These are phyloP conservation scores for Selaginella moellendorffii DNA, from an alignment of 75 land plant genomes.

Conservation along the genomic window DNA sequence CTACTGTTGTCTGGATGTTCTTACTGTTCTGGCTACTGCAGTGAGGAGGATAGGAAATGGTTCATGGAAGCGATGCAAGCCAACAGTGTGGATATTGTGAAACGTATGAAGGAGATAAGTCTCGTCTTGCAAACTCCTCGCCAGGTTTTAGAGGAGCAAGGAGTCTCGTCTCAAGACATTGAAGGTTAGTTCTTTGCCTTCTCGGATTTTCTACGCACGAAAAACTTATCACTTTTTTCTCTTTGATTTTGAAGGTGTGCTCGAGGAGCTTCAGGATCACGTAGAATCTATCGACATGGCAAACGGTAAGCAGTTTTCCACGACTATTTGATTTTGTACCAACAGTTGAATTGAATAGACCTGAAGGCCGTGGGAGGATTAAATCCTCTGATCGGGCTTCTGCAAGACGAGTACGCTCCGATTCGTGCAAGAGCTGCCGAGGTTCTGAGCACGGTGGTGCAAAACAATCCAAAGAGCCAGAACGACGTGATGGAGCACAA, in stretches of 20 bases:
- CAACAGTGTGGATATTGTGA: conserved; percentile 66
- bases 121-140: conserved; percentile 68
- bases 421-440: conserved; percentile 95
- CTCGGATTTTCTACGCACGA: neutral
- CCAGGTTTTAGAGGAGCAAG: conserved; percentile 39
- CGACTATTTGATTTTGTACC: neutral
- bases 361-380: conserved; percentile 85
- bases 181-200: conserved; percentile 57
- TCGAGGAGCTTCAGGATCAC: conserved; percentile 96
- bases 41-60: conserved; percentile 93
- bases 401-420: conserved; percentile 54
- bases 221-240: too few species aligned
- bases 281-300: conserved; percentile 99
- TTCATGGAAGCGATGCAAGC: conserved; percentile 95
- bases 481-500: conserved; percentile 84
- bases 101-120: conserved; percentile 94
- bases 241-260: conserved; percentile 62
- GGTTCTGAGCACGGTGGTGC: conserved; percentile 84
- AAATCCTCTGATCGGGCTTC: conserved; percentile 58
- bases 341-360: conserved; percentile 46
- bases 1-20: neutral
- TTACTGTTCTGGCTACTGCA: conserved; percentile 10
- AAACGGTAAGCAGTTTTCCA: conserved; percentile 50
- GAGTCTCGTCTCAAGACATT: conserved; percentile 60
- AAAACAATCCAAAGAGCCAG: conserved; percentile 91